Percentiles rank a stretch among this genome's conserved stretches.
These are phyloP conservation scores for Ailanthus altissimus DNA, from an alignment of 345 rosid species.

Conservation along the genomic window DNA sequence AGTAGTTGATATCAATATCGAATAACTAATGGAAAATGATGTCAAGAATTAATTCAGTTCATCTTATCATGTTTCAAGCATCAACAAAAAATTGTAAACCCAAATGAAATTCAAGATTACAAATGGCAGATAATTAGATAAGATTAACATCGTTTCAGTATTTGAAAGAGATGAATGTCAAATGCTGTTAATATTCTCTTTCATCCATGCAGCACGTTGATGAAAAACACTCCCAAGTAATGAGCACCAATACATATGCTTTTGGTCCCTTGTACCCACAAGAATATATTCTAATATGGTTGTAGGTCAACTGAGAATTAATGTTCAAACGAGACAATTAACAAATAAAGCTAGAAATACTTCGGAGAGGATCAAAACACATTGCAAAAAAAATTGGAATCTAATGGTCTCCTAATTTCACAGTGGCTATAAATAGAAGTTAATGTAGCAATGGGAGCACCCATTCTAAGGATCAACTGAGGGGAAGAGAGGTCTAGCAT, in stretches of 20 bases:
- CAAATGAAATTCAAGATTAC: no score
- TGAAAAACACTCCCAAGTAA: not conserved
- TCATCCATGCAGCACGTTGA: not conserved
- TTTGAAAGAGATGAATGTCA: not conserved
- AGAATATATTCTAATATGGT: conserved; percentile 4
- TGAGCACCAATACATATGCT: not conserved
- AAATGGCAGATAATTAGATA: no score
- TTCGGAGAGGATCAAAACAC: not conserved
- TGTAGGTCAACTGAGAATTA: not conserved
- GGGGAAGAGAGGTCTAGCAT: conserved; percentile 6
- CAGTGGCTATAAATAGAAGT: not conserved
- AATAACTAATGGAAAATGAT: no score
- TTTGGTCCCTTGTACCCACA: not conserved
- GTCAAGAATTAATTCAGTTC: no score
- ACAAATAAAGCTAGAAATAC: not conserved
- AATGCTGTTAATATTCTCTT: not conserved
- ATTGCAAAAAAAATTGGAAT: not conserved
- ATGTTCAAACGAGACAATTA: not conserved
- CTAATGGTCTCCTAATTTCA: not conserved
- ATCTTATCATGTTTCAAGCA: no score
- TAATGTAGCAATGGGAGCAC: conserved; percentile 1
- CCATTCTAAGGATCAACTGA: not conserved
- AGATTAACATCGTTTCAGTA: no score
- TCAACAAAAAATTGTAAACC: not conserved
- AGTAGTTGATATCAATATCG: not conserved